phyloP scores from a whole-genome alignment of 352 stramenopile genomes.

The Hyaloperonospora arabidopsidis region DNA sequence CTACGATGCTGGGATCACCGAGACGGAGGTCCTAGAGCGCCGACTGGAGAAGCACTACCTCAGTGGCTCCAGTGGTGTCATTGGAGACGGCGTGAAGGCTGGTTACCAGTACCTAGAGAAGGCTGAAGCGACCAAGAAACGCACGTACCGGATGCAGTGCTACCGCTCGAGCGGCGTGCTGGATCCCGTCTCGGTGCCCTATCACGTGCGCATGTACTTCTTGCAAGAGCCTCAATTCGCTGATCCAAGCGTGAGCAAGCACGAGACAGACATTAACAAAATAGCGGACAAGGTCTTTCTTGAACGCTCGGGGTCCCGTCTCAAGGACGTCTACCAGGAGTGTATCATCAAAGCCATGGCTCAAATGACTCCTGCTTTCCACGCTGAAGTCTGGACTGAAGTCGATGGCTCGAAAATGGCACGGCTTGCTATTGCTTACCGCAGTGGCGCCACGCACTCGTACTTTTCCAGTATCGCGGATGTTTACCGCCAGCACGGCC shows the following conservation, averaged over 20 bases:
- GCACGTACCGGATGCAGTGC: slow-evolving; percentile 78
- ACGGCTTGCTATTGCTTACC: slow-evolving; percentile 71
- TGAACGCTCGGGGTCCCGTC: slow-evolving; percentile 43
- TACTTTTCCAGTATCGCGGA: slow-evolving; percentile 85
- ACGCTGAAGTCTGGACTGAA: slow-evolving; percentile 73
- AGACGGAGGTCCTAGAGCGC: slow-evolving; percentile 67
- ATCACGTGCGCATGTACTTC: slow-evolving; percentile 84
- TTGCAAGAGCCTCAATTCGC: slow-evolving; percentile 65
- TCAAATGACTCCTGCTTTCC: slow-evolving; percentile 75
- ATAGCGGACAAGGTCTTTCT: slow-evolving; percentile 75
- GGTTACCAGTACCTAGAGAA: slow-evolving; percentile 73
- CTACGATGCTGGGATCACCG: slow-evolving; percentile 47
- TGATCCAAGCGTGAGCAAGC: slow-evolving; percentile 41
- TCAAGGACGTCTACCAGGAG: slow-evolving; percentile 77
- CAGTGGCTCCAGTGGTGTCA: slow-evolving; percentile 53
- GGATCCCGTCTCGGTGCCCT: slow-evolving; percentile 61
- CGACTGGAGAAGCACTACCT: slow-evolving; percentile 77
- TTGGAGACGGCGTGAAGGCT: slow-evolving; percentile 71
- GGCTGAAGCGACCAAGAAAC: slow-evolving; percentile 42
- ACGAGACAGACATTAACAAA: slow-evolving; percentile 71
- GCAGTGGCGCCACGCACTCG: slow-evolving; percentile 65
- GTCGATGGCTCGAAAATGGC: slow-evolving; percentile 71
- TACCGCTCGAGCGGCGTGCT: slow-evolving; percentile 76
- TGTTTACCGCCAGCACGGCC: slow-evolving; percentile 75
- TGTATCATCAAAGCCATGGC: slow-evolving; percentile 59